phyloP scores from a whole-genome alignment of 192 early-diverging fungal genomes.

The Coemansia sp. region DNA sequence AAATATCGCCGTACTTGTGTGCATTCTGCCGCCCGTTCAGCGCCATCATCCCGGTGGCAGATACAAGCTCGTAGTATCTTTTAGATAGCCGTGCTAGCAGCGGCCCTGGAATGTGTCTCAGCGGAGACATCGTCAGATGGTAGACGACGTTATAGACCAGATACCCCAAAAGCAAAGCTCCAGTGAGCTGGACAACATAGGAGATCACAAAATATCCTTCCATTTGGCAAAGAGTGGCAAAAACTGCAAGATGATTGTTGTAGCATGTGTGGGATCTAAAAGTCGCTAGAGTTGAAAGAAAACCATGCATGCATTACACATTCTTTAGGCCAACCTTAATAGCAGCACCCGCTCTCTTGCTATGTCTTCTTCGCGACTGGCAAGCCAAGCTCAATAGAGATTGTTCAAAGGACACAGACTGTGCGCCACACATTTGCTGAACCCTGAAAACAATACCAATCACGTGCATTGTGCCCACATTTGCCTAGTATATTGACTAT shows the following conservation, averaged over 20 bases:
- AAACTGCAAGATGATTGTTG: background rate
- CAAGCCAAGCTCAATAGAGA: background rate
- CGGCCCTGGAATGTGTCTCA: constrained; percentile 20
- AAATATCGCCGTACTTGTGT: constrained; percentile 15
- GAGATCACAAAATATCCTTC: background rate
- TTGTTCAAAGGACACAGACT: background rate
- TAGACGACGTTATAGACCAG: background rate
- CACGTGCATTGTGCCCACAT: constrained; percentile 1
- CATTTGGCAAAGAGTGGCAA: background rate
- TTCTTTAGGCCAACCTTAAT: too few species aligned
- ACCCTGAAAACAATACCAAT: too few species aligned
- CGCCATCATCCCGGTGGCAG: constrained; percentile 9
- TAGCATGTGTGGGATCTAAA: too few species aligned
- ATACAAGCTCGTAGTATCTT: constrained; percentile 4
- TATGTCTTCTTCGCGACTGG: too few species aligned
- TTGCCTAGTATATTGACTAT: background rate
- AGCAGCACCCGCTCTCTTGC: too few species aligned
- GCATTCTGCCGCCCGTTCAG: background rate
- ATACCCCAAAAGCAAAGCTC: background rate
- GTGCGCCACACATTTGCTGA: constrained; percentile 1
- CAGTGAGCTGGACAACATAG: background rate
- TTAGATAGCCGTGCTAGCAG: constrained; percentile 2
- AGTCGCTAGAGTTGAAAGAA: background rate
- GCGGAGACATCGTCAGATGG: background rate
- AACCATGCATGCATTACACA: too few species aligned